Evolutionary conservation across 1,284 basidiomycete species (phyloP), one percentile per base, ranked within the genome.

Genomic region (Trametes polyzona): DNA sequence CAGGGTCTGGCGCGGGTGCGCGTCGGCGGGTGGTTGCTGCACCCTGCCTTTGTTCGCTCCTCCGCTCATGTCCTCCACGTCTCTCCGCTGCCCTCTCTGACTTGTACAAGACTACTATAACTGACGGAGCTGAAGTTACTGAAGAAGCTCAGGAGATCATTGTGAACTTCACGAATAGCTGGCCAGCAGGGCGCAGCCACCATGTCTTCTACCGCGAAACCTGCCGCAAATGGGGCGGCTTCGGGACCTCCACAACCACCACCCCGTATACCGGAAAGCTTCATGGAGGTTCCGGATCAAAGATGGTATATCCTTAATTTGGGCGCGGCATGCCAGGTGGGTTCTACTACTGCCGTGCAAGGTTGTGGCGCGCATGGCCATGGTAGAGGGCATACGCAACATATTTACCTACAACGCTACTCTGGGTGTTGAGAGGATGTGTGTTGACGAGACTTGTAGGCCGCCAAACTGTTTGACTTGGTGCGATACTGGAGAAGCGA

Each of bases 401-500:
- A 6, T 33, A 23, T 7, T 47, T 2, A 24, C 27, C 23, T 14
- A 32, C 29, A 26, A 32, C 42, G 19, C 27, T n/a, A n/a, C n/a
- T n/a, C n/a, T n/a, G n/a, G n/a, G n/a, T n/a, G n/a, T n/a, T n/a
- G n/a, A n/a, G n/a, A n/a, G n/a, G n/a, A n/a, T n/a, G n/a, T n/a
- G n/a, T n/a, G n/a, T 47, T 35, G 23, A 55, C 54, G 26, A 17
- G 10, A 19, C n/a, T 17, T 19, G 21, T 37, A 89, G 86, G 80
- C 84, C n/a, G 78, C 87, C 61, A 92, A 92, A 73, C 54, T 82
- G 4, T 71, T 86, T 41, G 85, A 92, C 68, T 78, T 88, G 49
- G 58, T 86, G 7, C 78, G 74, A 66, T 82, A 78, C 63, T 70
- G 83, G 54, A 73, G 83, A 53, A 61, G 70, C 73, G 51, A 67